These are phyloP conservation scores for Kodamaea alishanica DNA, from an alignment of 1,139 yeast genomes.

Conservation along the genomic window DNA sequence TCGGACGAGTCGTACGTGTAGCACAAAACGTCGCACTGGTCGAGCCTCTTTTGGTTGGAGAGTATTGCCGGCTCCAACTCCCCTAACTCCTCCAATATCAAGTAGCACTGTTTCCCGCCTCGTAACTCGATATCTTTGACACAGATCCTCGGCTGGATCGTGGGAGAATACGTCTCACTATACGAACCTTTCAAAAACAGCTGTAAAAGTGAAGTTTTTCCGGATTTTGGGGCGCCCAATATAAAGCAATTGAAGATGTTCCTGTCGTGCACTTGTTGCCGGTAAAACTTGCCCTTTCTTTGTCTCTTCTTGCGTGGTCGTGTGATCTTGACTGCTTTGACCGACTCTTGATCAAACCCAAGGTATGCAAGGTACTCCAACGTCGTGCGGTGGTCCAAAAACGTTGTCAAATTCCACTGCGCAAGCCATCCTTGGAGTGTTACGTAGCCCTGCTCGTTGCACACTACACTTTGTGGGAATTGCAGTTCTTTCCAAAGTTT, in stretches of 20 bases:
- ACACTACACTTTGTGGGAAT: constrained; percentile 82
- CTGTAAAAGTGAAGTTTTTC: constrained; percentile 78
- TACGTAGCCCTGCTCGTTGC: constrained; percentile 84
- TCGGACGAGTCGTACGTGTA: constrained; percentile 90
- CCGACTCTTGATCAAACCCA: constrained; percentile 58
- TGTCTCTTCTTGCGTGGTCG: constrained; percentile 68
- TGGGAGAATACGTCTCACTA: constrained; percentile 73
- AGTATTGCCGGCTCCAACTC: constrained; percentile 80
- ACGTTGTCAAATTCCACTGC: constrained; percentile 96
- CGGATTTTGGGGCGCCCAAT: constrained; percentile 80
- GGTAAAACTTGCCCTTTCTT: constrained; percentile 59
- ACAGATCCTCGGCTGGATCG: constrained; percentile 73
- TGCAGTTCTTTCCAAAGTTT: constrained; percentile 77
- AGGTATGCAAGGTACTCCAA: constrained; percentile 84
- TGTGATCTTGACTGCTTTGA: constrained; percentile 74
- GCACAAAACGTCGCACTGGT: constrained; percentile 88
- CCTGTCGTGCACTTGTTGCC: constrained; percentile 73
- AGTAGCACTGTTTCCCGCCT: constrained; percentile 93
- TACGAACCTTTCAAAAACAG: constrained; percentile 75
- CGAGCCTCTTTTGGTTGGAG: constrained; percentile 65
- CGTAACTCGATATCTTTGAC: constrained; percentile 92
- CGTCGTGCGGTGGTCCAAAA: constrained; percentile 76
- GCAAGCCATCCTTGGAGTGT: constrained; percentile 98
- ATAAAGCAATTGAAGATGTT: constrained; percentile 89
- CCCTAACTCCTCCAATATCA: constrained; percentile 86